Percentiles rank a stretch among this genome's conserved stretches.
Evolutionary conservation across 768 basidiomycete species (phyloP).

Genomic region (Pleurotus tuoliensis): DNA sequence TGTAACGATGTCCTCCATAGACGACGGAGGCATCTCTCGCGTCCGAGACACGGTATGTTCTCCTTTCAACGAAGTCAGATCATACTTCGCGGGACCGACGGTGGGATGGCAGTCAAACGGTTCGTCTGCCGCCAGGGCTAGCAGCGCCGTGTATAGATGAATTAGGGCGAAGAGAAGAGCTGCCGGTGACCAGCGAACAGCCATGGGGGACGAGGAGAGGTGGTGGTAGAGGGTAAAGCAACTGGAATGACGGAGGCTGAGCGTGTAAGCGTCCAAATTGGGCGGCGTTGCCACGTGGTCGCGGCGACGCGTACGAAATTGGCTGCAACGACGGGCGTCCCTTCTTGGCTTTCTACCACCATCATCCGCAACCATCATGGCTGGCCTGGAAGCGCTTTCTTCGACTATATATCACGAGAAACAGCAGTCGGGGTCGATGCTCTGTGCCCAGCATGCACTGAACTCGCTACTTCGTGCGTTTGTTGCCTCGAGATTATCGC

Average conservation of each 20-base stretch:
- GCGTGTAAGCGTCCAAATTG: neutral
- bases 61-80: conserved; percentile 54
- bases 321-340: neutral
- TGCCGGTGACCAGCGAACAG: conserved; percentile 5
- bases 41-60: conserved; percentile 47
- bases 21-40: conserved; percentile 61
- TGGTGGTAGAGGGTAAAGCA: neutral
- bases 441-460: conserved; percentile 85
- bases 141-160: conserved; percentile 7
- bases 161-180: conserved; percentile 12
- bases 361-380: conserved; percentile 36
- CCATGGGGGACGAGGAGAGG: neutral
- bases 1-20: conserved; percentile 50
- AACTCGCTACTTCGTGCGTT: conserved; percentile 75
- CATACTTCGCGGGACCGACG: conserved; percentile 45
- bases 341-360: conserved; percentile 4
- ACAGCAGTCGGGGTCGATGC: conserved; percentile 75
- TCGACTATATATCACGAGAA: conserved; percentile 72
- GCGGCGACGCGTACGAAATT: conserved; percentile 3
- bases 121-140: conserved; percentile 28
- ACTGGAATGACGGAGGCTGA: neutral
- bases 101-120: conserved; percentile 52
- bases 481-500: neutral
- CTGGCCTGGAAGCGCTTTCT: conserved; percentile 50
- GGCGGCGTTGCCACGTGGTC: neutral